phyloP scores from a whole-genome alignment of 2,329 filamentous ascomycete genomes.

The Colletotrichum camelliae region DNA sequence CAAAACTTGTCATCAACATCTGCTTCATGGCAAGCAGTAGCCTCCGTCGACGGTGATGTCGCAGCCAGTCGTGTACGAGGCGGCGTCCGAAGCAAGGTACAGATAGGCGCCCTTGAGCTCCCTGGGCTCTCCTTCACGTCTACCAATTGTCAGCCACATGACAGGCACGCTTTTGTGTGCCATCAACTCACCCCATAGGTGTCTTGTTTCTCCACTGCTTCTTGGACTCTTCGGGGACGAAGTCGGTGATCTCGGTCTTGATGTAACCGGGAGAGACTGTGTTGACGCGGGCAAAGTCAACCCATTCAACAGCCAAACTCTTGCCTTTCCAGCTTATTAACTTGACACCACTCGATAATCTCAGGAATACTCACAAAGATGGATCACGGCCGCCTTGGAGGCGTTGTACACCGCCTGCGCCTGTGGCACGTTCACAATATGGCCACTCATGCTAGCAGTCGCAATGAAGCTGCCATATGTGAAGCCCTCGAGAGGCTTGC shows the following conservation, averaged over 20 bases:
- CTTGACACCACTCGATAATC: neutral
- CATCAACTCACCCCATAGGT: conserved; percentile 67
- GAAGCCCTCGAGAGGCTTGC: conserved; percentile 65
- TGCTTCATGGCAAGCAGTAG: conserved; percentile 59
- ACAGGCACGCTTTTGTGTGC: neutral
- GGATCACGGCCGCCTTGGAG: conserved; percentile 69
- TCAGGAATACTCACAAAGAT: conserved; percentile 51
- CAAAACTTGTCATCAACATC: neutral
- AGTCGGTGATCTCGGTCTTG: conserved; percentile 73
- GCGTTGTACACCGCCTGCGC: conserved; percentile 77
- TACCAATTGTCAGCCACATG: conserved; percentile 30
- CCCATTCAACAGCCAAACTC: conserved; percentile 78
- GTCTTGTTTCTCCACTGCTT: conserved; percentile 79
- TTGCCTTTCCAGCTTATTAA: conserved; percentile 53
- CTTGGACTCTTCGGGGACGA: conserved; percentile 70
- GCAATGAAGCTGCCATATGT: conserved; percentile 75
- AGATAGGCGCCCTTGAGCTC: conserved; percentile 86
- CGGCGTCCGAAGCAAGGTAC: conserved; percentile 81
- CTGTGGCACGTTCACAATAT: conserved; percentile 80
- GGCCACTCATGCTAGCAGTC: conserved; percentile 80
- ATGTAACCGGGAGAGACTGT: conserved; percentile 79
- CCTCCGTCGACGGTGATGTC: conserved; percentile 81
- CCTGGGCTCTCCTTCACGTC: conserved; percentile 71
- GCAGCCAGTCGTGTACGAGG: conserved; percentile 80
- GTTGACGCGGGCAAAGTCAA: conserved; percentile 75